A percentile compares a stretch with the other conserved stretches of the same genome.
These are phyloP conservation scores for Suillus placidus DNA, from an alignment of 768 basidiomycete genomes.

Conservation along the genomic window DNA sequence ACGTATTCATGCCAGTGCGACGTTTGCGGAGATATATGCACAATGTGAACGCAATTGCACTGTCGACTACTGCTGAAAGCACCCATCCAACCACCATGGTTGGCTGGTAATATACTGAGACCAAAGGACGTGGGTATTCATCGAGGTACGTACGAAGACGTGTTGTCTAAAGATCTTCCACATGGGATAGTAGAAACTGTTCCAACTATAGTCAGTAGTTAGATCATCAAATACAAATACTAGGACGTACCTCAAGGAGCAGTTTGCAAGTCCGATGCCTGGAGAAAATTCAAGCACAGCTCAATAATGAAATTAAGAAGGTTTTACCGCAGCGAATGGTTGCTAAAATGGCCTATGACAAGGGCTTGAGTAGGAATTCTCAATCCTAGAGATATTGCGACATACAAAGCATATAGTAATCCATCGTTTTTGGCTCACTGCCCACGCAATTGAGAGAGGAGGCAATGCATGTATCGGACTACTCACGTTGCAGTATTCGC, in stretches of 20 bases:
- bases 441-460: background rate
- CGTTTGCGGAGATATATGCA: constrained; percentile 13
- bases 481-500: constrained; percentile 24
- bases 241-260: constrained; percentile 4
- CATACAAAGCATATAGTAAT: constrained; percentile 20
- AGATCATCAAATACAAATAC: too few species aligned
- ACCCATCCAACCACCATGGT: constrained; percentile 20
- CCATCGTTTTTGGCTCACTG: constrained; percentile 17
- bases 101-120: constrained; percentile 7
- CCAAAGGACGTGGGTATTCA: background rate
- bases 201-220: background rate
- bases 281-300: background rate
- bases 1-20: constrained; percentile 16
- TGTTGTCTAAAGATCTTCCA: constrained; percentile 7
- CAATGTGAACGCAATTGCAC: background rate
- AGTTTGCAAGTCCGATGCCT: constrained; percentile 17
- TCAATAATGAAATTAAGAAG: background rate
- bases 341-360: constrained; percentile 11
- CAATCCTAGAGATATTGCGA: background rate
- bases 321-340: constrained; percentile 16
- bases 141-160: constrained; percentile 11
- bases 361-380: background rate
- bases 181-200: constrained; percentile 12
- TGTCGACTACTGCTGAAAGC: background rate
- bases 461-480: background rate